A percentile compares a stretch with the other conserved stretches of the same genome.
phyloP scores from a whole-genome alignment of 164 flowering plant genomes.

The Piper betle region DNA sequence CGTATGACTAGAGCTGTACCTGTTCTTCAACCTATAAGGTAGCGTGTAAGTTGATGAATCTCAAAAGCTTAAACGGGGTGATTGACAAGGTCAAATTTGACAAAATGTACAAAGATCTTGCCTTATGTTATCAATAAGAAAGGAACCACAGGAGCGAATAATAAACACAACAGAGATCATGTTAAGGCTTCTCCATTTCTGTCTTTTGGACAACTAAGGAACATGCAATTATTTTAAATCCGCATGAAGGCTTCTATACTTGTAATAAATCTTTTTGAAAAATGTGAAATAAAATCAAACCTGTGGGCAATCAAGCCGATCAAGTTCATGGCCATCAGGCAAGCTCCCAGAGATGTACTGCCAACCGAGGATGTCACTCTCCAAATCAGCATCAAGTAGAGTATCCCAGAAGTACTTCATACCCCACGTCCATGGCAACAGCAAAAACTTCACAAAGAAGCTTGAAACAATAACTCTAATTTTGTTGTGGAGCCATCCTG shows the following conservation, averaged over 20 bases:
- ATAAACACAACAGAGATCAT: too few relatives aligned
- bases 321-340: constrained; percentile 92
- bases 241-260: neutral
- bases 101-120: neutral
- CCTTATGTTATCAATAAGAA: neutral
- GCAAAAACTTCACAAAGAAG: constrained; percentile 68
- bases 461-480: constrained; percentile 77
- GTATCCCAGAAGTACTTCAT: constrained; percentile 99
- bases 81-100: neutral
- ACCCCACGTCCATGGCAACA: constrained; percentile 96
- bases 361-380: constrained; percentile 93
- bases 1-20: neutral
- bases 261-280: neutral
- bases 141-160: too few relatives aligned
- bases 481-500: constrained; percentile 86
- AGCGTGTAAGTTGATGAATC: neutral
- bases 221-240: too few relatives aligned
- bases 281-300: constrained; percentile 15
- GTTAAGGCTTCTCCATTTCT: too few relatives aligned
- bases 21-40: neutral
- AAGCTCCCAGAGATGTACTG: constrained; percentile 93
- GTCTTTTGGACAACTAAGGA: neutral
- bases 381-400: constrained; percentile 85
- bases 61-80: neutral
- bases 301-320: constrained; percentile 74